Evolutionary conservation across 768 basidiomycete genomes (phyloP), one percentile per base, ranked within the genome.

Genomic region (Lactarius deliciosus): DNA sequence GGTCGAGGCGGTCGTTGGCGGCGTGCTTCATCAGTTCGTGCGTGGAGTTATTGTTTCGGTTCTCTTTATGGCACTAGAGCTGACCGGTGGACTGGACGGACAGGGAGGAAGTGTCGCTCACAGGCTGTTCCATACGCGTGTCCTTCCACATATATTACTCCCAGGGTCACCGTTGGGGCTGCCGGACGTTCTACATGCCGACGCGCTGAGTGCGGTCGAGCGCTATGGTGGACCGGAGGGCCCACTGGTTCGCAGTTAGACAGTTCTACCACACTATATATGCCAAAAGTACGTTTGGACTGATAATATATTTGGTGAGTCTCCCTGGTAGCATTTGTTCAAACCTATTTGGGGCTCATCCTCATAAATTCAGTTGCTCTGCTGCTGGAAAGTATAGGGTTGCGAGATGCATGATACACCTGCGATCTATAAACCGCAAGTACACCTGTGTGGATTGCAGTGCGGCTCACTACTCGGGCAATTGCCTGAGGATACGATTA

Each of bases 1-100:
- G 0, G 89, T 92, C 5, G 86, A 89, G 70, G 92, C 89, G 3
- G 80, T 92, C 18, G 76, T 92, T 36, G 92, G 92, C 28, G 90
- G 86, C 7, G 82, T 92, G 15, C 91, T 86, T 72, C 85, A 88
- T 72, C 90, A 94, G 79, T 91, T 87, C 75, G 92, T 94, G 72
- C 65, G 91, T 81, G 61, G 40, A 61, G 16, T 20, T n/a, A 64
- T 38, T 11, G 40, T n/a, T 58, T 45, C 25, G 5, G 5, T 40
- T 57, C 5, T 22, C n/a, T 34, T 9, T 10, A n/a, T 57, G 60
- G 40, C 32, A 10, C 32, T 55, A 15, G 57, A 30, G 57, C 38
- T 53, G 50, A 67, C 28, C n/a, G 67, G 15, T 22, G 25, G 30
- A 53, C 20, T 22, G 25, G n/a, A 53, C 20, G 28, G 6, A 4